Evolutionary conservation across 2,329 filamentous ascomycete genomes (phyloP).

Genomic region (Botrytis galanthina): DNA sequence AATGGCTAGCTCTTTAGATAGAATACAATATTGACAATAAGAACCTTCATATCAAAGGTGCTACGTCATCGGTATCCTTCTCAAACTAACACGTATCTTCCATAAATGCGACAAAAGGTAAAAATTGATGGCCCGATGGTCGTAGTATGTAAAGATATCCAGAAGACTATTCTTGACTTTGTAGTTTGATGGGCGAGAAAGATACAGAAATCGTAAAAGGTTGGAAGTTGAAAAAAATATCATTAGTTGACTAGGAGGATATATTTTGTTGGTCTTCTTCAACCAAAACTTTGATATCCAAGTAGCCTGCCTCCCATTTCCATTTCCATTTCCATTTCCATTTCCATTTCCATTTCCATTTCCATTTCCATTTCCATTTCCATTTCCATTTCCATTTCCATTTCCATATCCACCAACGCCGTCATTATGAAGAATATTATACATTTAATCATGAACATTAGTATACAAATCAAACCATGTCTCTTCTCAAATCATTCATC

Average conservation of each 20-base stretch:
- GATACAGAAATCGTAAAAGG: neutral
- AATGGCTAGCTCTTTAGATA: too few relatives aligned
- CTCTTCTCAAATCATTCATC: neutral
- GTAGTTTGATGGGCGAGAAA: neutral
- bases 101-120: too few relatives aligned
- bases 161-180: neutral
- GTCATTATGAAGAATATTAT: neutral
- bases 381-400: neutral
- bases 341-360: neutral
- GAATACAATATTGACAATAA: too few relatives aligned
- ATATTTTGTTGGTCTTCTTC: neutral
- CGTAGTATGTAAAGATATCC: neutral
- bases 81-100: too few relatives aligned
- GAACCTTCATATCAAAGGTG: too few relatives aligned
- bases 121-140: too few relatives aligned
- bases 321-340: neutral
- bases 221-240: neutral
- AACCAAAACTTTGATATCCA: neutral
- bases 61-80: too few relatives aligned
- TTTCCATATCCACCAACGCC: neutral
- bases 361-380: neutral
- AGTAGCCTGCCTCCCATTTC: neutral
- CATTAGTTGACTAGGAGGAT: neutral
- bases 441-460: neutral
- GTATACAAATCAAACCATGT: neutral